Evolutionary conservation across 345 rosid species (phyloP).

Genomic region (Rhodomyrtus tomentosa): DNA sequence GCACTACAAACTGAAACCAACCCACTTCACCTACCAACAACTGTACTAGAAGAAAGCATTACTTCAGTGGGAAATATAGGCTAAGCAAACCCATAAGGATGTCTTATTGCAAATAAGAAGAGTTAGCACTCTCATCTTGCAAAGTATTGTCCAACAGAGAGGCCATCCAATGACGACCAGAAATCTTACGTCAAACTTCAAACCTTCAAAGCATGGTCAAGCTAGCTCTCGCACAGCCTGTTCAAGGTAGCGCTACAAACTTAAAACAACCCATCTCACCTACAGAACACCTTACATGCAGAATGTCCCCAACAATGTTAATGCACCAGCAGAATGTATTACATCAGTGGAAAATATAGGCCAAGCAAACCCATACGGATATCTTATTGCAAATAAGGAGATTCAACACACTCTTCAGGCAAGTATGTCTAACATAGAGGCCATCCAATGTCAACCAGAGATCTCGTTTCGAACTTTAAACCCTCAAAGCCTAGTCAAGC

Average conservation of each 20-base stretch:
- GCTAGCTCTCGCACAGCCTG: neutral
- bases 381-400: neutral
- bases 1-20: neutral
- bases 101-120: neutral
- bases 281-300: too few species aligned
- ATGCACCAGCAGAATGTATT: neutral
- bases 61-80: neutral
- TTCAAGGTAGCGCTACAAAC: neutral
- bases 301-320: too few species aligned
- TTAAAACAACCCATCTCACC: neutral
- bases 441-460: neutral
- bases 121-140: neutral
- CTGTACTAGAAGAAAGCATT: neutral
- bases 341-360: neutral
- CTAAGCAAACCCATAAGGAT: neutral
- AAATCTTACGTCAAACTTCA: neutral
- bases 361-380: neutral
- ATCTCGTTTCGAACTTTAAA: neutral
- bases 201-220: neutral
- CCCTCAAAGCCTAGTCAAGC: neutral
- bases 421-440: neutral
- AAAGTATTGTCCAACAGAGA: neutral
- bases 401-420: neutral
- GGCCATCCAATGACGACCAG: neutral
- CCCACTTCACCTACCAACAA: neutral